Conservation (phyloP, 2,329 filamentous ascomycete genomes). For the Ascochyta rabiei region DNA sequence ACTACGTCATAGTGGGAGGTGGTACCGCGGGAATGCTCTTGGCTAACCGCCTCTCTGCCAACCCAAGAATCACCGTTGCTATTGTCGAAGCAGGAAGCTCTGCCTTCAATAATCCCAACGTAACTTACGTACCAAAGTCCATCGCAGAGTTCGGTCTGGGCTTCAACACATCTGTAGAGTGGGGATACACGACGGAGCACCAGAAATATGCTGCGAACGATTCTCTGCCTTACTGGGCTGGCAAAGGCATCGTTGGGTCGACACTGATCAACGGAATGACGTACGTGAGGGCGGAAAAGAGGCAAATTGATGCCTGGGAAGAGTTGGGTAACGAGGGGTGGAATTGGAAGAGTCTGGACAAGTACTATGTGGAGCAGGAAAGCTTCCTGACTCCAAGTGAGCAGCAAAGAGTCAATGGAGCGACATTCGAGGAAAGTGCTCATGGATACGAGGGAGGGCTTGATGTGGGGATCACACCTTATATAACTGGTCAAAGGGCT, state of each 20-base stretch:
- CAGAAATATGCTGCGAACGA: constrained; percentile 46
- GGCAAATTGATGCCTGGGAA: constrained; percentile 44
- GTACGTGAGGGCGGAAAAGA: constrained; percentile 42
- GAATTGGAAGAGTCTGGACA: constrained; percentile 39
- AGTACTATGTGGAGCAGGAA: constrained; percentile 40
- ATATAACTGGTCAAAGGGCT: constrained; percentile 31
- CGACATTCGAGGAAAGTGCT: constrained; percentile 25
- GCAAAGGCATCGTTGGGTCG: constrained; percentile 52
- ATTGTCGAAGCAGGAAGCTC: constrained; percentile 45
- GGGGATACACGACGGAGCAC: constrained; percentile 47
- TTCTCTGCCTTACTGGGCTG: constrained; percentile 44
- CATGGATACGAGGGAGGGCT: constrained; percentile 36
- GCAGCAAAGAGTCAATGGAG: constrained; percentile 27
- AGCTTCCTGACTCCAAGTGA: constrained; percentile 29
- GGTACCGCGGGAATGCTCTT: constrained; percentile 43
- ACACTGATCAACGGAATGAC: constrained; percentile 53
- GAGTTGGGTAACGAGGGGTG: constrained; percentile 41
- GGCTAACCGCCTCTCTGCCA: constrained; percentile 36
- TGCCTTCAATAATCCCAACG: constrained; percentile 39
- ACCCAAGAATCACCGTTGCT: constrained; percentile 31
- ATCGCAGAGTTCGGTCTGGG: constrained; percentile 30
- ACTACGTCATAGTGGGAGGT: constrained; percentile 45
- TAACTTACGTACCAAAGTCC: constrained; percentile 30
- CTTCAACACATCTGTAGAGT: constrained; percentile 47
- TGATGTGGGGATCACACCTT: constrained; percentile 37